Evolutionary conservation across 225 moss, liverwort and hornwort species (phyloP).

Genomic region (Sphagnum tenellum): DNA sequence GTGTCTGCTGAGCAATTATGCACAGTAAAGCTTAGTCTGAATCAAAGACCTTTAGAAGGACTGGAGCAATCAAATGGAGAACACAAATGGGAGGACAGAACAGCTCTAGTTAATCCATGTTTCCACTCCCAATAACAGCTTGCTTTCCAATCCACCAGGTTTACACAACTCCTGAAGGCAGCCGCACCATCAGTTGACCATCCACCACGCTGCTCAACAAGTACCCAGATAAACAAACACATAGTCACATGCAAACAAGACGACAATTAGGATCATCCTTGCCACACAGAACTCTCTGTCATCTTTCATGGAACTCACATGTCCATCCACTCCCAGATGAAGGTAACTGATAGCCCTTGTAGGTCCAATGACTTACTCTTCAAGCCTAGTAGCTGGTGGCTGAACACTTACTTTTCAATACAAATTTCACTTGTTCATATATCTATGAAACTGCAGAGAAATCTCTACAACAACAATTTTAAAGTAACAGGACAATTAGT

Average conservation of each 20-base stretch:
- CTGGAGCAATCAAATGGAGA: neutral
- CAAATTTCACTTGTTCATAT: too few species aligned
- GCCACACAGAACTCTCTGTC: too few species aligned
- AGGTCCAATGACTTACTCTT: too few species aligned
- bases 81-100: neutral
- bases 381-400: too few species aligned
- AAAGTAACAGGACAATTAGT: too few species aligned
- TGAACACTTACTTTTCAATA: too few species aligned
- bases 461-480: too few species aligned
- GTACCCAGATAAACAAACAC: neutral
- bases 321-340: neutral
- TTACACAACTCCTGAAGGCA: conserved; percentile 92
- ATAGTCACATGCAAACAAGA: too few species aligned
- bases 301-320: neutral
- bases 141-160: conserved; percentile 3
- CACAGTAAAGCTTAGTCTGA: conserved; percentile 3
- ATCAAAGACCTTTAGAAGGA: neutral
- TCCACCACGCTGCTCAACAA: conserved; percentile 63
- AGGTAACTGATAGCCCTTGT: too few species aligned
- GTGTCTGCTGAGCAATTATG: conserved; percentile 5
- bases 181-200: conserved; percentile 94
- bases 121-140: conserved; percentile 9
- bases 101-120: neutral
- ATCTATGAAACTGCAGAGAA: too few species aligned
- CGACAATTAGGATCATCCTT: too few species aligned